Evolutionary conservation across 202 grass and related monocot genomes (phyloP), one percentile per base, ranked within the genome.

Genomic region (Panicum virgatum): DNA sequence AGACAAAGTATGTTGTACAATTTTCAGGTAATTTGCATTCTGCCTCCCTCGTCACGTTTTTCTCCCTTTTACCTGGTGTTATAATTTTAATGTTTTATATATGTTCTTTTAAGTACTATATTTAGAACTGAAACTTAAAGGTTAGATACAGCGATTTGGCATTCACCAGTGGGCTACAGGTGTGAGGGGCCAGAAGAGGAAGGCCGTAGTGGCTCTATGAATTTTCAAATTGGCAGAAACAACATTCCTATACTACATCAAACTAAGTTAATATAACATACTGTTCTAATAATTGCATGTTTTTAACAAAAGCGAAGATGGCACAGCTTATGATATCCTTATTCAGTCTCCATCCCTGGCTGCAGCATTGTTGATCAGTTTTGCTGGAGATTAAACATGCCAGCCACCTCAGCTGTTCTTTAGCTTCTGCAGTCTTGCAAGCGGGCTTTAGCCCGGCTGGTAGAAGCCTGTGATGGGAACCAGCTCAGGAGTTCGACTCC

Each of bases 1-100:
- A 82, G 68, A 71, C 87, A 34, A 96, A 96, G 69, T 84, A 92
- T 44, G 82, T 79, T n/a, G 83, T 99, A 52, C 81, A 90, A 16
- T 90, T 94, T 86, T 63, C 91, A 86, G 97, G 97, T 99, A 81
- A 80, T 43, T 68, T 43, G 53, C 54, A 20, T 29, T 27, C 12
- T 6, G 15, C 78, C 30, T 43, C 19, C 9, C 3, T 47, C 3
- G 43, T 40, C 73, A 61, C n/a, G 19, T 43, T 66, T 30, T 48
- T 46, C 30, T 79, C 36, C 12, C 59, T 74, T 52, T 46, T 39
- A 20, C 38, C 42, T 83, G 57, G 30, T 36, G 75, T 14, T 65
- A 19, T 53, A 30, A 6, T 48, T 58, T 34, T 34, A 34, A 34
- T 34, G 32, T 34, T 34, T 37, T 52, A 70, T 14, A 36, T 52